phyloP scores from a whole-genome alignment of 1,139 yeast genomes.

The Yueomyces sp. region DNA sequence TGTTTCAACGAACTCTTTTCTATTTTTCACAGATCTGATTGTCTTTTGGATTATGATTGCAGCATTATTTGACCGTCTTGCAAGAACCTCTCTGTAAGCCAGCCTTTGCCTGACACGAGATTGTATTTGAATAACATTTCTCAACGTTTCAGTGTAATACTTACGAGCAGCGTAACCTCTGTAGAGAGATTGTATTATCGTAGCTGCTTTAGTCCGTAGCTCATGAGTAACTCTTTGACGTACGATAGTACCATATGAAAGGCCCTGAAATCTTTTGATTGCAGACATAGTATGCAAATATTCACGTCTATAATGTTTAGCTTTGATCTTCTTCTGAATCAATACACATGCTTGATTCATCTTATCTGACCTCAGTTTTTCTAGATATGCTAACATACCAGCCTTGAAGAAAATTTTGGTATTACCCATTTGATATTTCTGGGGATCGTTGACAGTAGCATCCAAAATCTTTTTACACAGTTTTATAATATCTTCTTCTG shows the following conservation, averaged over 20 bases:
- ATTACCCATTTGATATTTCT: slow-evolving; percentile 75
- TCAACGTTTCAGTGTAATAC: slow-evolving; percentile 32
- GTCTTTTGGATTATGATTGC: slow-evolving; percentile 55
- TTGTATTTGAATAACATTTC: slow-evolving; percentile 53
- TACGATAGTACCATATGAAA: slow-evolving; percentile 48
- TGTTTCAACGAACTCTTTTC: slow-evolving; percentile 12
- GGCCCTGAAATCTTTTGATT: slow-evolving; percentile 45
- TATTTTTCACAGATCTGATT: slow-evolving; percentile 22
- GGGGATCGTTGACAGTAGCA: slow-evolving; percentile 47
- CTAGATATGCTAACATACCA: slow-evolving; percentile 90
- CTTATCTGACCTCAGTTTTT: slow-evolving; percentile 74
- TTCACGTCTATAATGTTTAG: slow-evolving; percentile 48
- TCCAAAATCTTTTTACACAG: slow-evolving; percentile 61
- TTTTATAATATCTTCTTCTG: slow-evolving; percentile 47
- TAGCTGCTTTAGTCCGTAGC: slow-evolving; percentile 55
- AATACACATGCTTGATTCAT: slow-evolving; percentile 68
- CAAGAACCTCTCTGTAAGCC: slow-evolving; percentile 38
- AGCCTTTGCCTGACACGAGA: slow-evolving; percentile 57
- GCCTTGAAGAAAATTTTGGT: slow-evolving; percentile 95
- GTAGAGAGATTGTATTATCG: slow-evolving; percentile 55
- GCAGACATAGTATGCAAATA: slow-evolving; percentile 47
- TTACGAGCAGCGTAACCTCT: slow-evolving; percentile 55
- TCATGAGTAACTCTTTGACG: slow-evolving; percentile 47
- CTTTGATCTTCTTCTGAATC: slow-evolving; percentile 80
- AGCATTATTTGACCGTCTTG: slow-evolving; percentile 44